A percentile compares a stretch with the other conserved stretches of the same genome.
These are phyloP conservation scores for Colletotrichum lini DNA, from an alignment of 2,329 filamentous ascomycete species.

Conservation along the genomic window DNA sequence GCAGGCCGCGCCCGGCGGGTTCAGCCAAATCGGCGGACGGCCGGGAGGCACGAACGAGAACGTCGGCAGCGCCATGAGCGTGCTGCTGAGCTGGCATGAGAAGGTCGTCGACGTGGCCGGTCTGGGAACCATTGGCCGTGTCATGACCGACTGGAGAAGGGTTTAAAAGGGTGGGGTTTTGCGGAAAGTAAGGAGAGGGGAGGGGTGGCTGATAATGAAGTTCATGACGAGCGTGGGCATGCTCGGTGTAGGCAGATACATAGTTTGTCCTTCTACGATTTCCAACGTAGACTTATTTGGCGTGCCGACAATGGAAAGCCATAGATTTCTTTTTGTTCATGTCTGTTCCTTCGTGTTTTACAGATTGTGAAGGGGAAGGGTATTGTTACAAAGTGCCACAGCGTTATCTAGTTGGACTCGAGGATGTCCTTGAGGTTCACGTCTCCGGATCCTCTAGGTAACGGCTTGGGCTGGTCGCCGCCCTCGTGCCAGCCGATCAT, in stretches of 20 bases:
- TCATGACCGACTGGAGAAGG: slow-evolving; percentile 96
- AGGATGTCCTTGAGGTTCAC: slow-evolving; percentile 89
- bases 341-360: slow-evolving; percentile 27
- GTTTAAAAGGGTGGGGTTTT: slow-evolving; percentile 69
- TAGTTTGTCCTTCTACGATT: not conserved
- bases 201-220: slow-evolving; percentile 25
- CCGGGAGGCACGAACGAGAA: slow-evolving; percentile 72
- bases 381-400: slow-evolving; percentile 10
- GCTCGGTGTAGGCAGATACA: slow-evolving; percentile 4
- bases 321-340: slow-evolving; percentile 26
- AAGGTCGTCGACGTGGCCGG: slow-evolving; percentile 97
- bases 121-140: slow-evolving; percentile 89
- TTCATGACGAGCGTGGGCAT: slow-evolving; percentile 37
- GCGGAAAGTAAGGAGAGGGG: not conserved
- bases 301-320: slow-evolving; percentile 37
- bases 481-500: slow-evolving; percentile 99
- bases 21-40: slow-evolving; percentile 81
- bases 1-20: slow-evolving; percentile 75
- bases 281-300: slow-evolving; percentile 22
- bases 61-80: slow-evolving; percentile 92
- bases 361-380: not conserved
- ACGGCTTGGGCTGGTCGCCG: slow-evolving; percentile 81
- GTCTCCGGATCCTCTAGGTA: slow-evolving; percentile 87
- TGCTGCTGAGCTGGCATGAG: slow-evolving; percentile 98
- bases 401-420: slow-evolving; percentile 59